Conservation (phyloP, 1,284 basidiomycete species). For the Ustilago loliicola region DNA sequence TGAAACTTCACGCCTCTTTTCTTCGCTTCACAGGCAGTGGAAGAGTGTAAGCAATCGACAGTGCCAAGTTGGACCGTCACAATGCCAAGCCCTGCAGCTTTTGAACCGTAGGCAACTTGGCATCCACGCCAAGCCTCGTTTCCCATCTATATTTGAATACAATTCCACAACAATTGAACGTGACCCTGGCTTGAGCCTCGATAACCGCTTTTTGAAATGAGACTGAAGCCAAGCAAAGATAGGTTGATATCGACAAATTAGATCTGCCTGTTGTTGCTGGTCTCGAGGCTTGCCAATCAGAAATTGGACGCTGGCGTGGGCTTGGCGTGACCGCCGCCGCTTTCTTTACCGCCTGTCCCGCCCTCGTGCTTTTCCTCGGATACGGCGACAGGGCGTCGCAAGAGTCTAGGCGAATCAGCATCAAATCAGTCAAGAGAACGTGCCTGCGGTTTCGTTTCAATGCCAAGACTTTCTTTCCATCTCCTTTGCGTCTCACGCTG, state of each 20-base stretch:
- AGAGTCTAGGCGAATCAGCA: not conserved
- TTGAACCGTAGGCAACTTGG: slow-evolving; percentile 38
- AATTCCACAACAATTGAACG: not conserved
- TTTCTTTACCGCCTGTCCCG: slow-evolving; percentile 24
- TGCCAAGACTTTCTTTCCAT: not conserved
- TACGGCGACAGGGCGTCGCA: not conserved
- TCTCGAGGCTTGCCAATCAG: not conserved
- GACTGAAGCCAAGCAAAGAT: slow-evolving; percentile 4
- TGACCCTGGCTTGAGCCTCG: not conserved
- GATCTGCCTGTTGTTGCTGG: not conserved
- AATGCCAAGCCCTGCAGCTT: slow-evolving; percentile 42
- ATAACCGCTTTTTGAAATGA: not conserved
- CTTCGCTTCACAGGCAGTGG: not conserved
- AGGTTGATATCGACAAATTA: not conserved
- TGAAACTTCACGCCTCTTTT: slow-evolving; percentile 5
- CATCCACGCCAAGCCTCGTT: slow-evolving; percentile 28
- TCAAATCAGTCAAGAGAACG: slow-evolving; percentile 2
- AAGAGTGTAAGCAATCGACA: slow-evolving; percentile 21
- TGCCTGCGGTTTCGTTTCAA: slow-evolving; percentile 15
- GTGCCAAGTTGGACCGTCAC: slow-evolving; percentile 5
- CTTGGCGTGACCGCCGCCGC: slow-evolving; percentile 15
- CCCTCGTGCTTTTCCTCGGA: slow-evolving; percentile 30
- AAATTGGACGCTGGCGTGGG: not conserved
- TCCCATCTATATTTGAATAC: slow-evolving; percentile 4
- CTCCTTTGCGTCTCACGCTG: not conserved